Evolutionary conservation across 352 stramenopile genomes (phyloP), one percentile per base, ranked within the genome.

Genomic region (Pythium phragmitis): DNA sequence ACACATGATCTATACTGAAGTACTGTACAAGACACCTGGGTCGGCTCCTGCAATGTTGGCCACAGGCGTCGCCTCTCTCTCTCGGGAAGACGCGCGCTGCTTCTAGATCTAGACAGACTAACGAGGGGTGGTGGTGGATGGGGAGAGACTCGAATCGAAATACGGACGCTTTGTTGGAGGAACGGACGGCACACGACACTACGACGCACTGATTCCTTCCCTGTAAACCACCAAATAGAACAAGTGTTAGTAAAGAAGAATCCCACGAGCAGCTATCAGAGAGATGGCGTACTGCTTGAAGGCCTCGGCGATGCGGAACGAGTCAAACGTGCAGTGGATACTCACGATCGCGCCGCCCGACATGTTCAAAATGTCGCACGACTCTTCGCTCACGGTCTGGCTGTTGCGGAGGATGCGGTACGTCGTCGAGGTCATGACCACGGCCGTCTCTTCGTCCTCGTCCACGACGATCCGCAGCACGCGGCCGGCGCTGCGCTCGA

Each of bases 311-410:
- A 95, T 85, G 66, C 83, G 81, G 68, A 82, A 83, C 71, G 87
- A 95, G 74, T 95, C 87, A 55, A 94, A 95, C 46, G 86, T 95
- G 74, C 82, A 92, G 71, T 95, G 87, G 52, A 95, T 92, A 61
- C 81, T 93, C 46, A 88, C 76, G 65, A 95, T 90, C 48, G 69
- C 73, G 52, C 85, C 83, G 50, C 74, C 74, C 50, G 70, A 91
- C 53, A 95, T 74, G 57, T 82, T 92, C 41, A 95, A 60, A 34
- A 95, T 91, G 59, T 95, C 87, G 62, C 87, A 95, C 60, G 82
- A 91, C 63, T 95, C 87, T 58, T 95, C 87, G 28, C 85, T 92
- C 51, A 95, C 82, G 21, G 85, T 85, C 59, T 95, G 76, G 63
- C 82, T 92, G 73, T 95, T 95, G 68, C 86, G 84, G 60, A 95